Evolutionary conservation across 306 rosid genomes (phyloP).

Genomic region (Fagus crenata): DNA sequence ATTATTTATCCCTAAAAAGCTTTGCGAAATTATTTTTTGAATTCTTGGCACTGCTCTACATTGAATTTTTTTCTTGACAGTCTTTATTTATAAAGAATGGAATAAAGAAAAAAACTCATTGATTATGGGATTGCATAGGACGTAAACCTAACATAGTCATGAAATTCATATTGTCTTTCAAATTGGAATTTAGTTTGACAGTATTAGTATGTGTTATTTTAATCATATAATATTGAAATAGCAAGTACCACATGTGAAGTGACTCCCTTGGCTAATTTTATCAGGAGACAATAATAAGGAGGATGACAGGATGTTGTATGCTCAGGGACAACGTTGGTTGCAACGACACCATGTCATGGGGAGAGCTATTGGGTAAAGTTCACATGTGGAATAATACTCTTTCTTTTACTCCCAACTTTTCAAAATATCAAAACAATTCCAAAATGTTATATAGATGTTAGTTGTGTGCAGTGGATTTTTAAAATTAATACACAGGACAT

Average conservation of each 20-base stretch:
- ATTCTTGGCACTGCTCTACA: background rate
- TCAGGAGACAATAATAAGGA: slow-evolving; percentile 59
- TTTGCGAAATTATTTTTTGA: background rate
- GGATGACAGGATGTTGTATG: slow-evolving; percentile 66
- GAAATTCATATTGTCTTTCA: background rate
- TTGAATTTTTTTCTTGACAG: background rate
- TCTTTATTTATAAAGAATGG: background rate
- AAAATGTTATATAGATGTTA: background rate
- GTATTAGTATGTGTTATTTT: slow-evolving; percentile 1
- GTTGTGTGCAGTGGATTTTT: background rate
- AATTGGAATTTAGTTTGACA: background rate
- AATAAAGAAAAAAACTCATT: background rate
- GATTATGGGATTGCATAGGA: background rate
- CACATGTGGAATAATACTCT: background rate
- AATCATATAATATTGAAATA: background rate
- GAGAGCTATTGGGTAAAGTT: slow-evolving; percentile 66
- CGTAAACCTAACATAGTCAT: background rate
- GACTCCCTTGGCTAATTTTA: slow-evolving; percentile 19
- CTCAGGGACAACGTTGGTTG: slow-evolving; percentile 65
- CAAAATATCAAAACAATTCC: background rate
- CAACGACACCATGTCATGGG: slow-evolving; percentile 66
- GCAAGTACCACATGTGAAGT: background rate
- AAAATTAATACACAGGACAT: background rate
- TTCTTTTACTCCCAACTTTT: background rate
- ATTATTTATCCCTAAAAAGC: too few species aligned